Evolutionary conservation across 495 filamentous ascomycete genomes (phyloP).

Genomic region (Neurospora sp.): DNA sequence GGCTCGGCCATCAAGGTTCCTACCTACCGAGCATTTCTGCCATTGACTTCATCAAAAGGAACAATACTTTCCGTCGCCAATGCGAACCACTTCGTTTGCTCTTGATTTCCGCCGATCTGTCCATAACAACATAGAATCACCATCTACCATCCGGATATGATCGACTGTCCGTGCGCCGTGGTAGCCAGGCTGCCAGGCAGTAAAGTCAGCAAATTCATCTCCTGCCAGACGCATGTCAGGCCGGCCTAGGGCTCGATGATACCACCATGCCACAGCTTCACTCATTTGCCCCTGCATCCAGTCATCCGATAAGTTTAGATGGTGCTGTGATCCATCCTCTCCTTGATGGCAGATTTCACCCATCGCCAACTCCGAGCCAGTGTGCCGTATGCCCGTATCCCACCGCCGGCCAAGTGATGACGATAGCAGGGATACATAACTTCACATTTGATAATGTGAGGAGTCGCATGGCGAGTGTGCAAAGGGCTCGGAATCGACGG

Average conservation of each 20-base stretch:
- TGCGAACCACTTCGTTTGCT: neutral
- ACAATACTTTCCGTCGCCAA: neutral
- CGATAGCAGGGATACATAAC: neutral
- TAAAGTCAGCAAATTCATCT: neutral
- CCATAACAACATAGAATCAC: neutral
- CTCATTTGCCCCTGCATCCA: neutral
- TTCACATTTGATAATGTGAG: neutral
- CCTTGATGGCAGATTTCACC: neutral
- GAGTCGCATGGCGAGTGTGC: neutral
- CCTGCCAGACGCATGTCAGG: neutral
- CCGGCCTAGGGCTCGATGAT: neutral
- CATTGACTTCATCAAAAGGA: neutral
- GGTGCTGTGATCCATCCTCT: neutral
- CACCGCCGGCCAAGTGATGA: neutral
- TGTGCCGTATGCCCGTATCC: neutral
- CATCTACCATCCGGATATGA: neutral
- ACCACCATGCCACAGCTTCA: neutral
- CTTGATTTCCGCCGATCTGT: neutral
- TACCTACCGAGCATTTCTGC: neutral
- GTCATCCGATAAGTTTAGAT: neutral
- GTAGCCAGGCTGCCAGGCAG: neutral
- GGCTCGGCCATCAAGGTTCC: neutral
- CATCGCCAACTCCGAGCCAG: neutral
- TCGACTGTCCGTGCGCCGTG: neutral
- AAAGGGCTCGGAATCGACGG: neutral